Evolutionary conservation across 208 protist genomes (phyloP).

Genomic region (Zelonia costaricensis): DNA sequence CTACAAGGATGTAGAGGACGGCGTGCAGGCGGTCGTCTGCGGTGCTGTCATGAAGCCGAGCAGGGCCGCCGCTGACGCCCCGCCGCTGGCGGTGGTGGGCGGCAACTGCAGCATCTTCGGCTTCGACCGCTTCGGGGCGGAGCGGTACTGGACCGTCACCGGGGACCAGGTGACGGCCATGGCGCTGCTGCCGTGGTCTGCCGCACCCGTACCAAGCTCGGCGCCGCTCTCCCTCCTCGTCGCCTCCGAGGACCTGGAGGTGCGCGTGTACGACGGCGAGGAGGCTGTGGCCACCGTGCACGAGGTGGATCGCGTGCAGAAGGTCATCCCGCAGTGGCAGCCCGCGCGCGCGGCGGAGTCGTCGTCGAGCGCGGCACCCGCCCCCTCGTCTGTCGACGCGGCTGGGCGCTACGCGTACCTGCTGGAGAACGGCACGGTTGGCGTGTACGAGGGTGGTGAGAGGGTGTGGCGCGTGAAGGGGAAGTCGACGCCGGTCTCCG

Average conservation of each 20-base stretch:
- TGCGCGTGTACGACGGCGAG: slow-evolving; percentile 92
- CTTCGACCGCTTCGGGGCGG: slow-evolving; percentile 85
- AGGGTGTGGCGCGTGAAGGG: slow-evolving; percentile 90
- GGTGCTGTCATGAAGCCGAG: slow-evolving; percentile 46
- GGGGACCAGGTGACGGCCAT: slow-evolving; percentile 93
- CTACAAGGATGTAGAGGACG: slow-evolving; percentile 93
- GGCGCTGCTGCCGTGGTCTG: slow-evolving; percentile 71
- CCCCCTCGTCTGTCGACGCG: neutral
- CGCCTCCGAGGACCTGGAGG: slow-evolving; percentile 93
- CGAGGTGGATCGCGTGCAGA: slow-evolving; percentile 83
- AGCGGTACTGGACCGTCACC: slow-evolving; percentile 95
- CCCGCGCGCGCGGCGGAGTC: neutral
- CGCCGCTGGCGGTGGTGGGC: slow-evolving; percentile 84
- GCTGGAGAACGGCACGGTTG: slow-evolving; percentile 92
- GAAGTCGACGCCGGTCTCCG: slow-evolving; percentile 71
- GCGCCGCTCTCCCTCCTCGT: slow-evolving; percentile 70
- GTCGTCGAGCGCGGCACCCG: no score
- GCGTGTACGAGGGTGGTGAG: slow-evolving; percentile 83
- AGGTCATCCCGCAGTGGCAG: slow-evolving; percentile 41
- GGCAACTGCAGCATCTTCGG: slow-evolving; percentile 95
- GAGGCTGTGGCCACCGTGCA: slow-evolving; percentile 80
- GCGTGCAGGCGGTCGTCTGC: slow-evolving; percentile 83
- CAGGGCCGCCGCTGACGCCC: slow-evolving; percentile 7
- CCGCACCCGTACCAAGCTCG: neutral
- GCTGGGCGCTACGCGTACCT: slow-evolving; percentile 86